phyloP scores from a whole-genome alignment of 805 yeast genomes.

The Ogataea trehalophila region DNA sequence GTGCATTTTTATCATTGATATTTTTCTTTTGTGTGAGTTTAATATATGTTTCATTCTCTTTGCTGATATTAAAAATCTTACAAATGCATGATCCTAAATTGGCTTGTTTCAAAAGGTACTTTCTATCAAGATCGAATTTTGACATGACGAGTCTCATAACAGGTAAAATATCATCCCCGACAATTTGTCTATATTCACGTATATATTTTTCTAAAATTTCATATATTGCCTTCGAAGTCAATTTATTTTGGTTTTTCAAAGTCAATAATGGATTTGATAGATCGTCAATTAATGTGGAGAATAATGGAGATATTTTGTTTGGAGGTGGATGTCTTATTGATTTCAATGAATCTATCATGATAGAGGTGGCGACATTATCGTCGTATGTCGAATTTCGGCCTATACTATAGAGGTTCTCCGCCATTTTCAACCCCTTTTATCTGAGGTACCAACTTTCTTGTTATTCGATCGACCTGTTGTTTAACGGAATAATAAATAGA shows the following conservation, averaged over 20 bases:
- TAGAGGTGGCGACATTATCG: neutral
- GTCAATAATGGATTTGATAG: slow-evolving; percentile 35
- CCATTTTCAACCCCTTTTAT: too few relatives aligned
- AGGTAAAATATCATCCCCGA: slow-evolving; percentile 64
- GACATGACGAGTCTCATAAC: slow-evolving; percentile 61
- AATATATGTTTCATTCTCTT: slow-evolving; percentile 55
- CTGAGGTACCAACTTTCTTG: too few relatives aligned
- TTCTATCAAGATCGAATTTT: slow-evolving; percentile 47
- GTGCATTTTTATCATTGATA: slow-evolving; percentile 35
- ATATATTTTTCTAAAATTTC: slow-evolving; percentile 35
- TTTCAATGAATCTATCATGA: slow-evolving; percentile 9
- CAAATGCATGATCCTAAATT: slow-evolving; percentile 47
- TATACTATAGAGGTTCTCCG: too few relatives aligned
- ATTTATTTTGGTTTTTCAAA: slow-evolving; percentile 8
- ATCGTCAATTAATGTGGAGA: slow-evolving; percentile 35
- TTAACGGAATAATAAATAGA: too few relatives aligned
- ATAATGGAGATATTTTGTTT: slow-evolving; percentile 37
- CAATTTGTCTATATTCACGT: slow-evolving; percentile 44
- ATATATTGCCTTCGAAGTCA: slow-evolving; percentile 4
- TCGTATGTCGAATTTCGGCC: too few relatives aligned
- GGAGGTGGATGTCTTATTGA: slow-evolving; percentile 29
- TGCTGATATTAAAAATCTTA: slow-evolving; percentile 53
- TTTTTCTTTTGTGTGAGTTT: slow-evolving; percentile 45
- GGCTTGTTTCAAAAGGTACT: slow-evolving; percentile 60
- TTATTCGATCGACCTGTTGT: too few relatives aligned